Base-by-base conservation (phyloP, 768 basidiomycete species). In the Mycena venus region DNA sequence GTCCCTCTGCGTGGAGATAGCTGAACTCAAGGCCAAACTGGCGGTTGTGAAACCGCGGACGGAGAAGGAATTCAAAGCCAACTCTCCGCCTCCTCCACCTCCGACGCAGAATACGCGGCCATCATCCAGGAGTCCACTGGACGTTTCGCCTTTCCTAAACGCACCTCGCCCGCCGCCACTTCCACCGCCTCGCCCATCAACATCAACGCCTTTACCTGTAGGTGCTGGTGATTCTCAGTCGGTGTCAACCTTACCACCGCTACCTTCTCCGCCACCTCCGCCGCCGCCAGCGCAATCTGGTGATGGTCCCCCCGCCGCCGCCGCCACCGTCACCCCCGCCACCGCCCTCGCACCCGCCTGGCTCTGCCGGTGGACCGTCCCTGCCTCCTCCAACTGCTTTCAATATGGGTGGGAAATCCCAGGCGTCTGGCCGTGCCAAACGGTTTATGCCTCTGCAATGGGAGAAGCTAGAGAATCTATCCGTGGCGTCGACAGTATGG, bases 401-500 rank as follows among this genome's bases (percentile, higher is more conserved):
- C 72, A 82, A 79, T 66, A 79, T 80, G 34, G 80, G 78, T 40
- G 76, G 72, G 44, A 85, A 81, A 63, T 73, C 78, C 27, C 88
- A 84, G 73, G 74, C 80, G 10, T 76, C 79, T 29, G 86, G 85
- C 15, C 91, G 92, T n/a, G 77, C 81, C 3, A 92, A 91, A 78
- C 88, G 89, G 58, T 81, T 95, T 61, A 93, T 94, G 82, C 95
- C 97, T 3, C 96, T 98, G 85, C 96, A 96, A 81, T 98, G 97
- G 96, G 94, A 91, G 75, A 97, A 98, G 77, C 74, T 97, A 5
- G 84, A 87, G 21, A 80, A 80, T 15, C 76, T 85, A 8, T 79
- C 84, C 7, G 76, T 88, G 4, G 73, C 77, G 4, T 78, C 88
- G 8, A 94, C 94, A 1, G 87, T 99, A 12, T 99, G 96, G 95